These are phyloP conservation scores for Colletotrichum musae DNA, from an alignment of 2,329 filamentous ascomycete species.

Conservation along the genomic window DNA sequence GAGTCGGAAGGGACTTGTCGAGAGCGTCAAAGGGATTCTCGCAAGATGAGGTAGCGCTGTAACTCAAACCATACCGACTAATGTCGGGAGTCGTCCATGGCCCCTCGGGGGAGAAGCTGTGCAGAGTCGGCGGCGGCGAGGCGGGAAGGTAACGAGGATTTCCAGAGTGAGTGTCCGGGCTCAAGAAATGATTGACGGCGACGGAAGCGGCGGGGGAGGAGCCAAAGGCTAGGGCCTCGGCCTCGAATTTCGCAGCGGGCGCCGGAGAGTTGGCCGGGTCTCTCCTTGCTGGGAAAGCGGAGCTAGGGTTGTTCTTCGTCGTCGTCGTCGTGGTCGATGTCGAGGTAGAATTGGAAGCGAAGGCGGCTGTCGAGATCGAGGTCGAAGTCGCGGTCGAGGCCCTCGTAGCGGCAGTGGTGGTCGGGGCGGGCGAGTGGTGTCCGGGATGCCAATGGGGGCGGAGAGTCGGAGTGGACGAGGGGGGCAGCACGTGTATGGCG, in stretches of 20 bases:
- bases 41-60: constrained; percentile 41
- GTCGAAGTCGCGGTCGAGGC: constrained; percentile 19
- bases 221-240: constrained; percentile 22
- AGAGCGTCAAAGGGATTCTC: constrained; percentile 41
- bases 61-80: constrained; percentile 50
- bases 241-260: constrained; percentile 22
- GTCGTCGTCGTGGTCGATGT: constrained; percentile 15
- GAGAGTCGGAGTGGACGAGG: constrained; percentile 25
- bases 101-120: constrained; percentile 16
- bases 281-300: neutral
- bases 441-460: constrained; percentile 21
- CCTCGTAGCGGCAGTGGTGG: neutral
- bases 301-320: neutral
- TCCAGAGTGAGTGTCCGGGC: constrained; percentile 40
- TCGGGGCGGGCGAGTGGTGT: constrained; percentile 13
- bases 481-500: constrained; percentile 27
- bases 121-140: constrained; percentile 28
- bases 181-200: constrained; percentile 29
- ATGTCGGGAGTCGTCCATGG: constrained; percentile 43
- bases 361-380: neutral
- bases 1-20: constrained; percentile 28
- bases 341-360: neutral
- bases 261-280: constrained; percentile 6
- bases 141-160: constrained; percentile 32
- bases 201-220: constrained; percentile 17